A percentile compares a stretch with the other conserved stretches of the same genome.
Conservation (phyloP, 2,329 filamentous ascomycete species). For the Plectosphaerella cucumerina region DNA sequence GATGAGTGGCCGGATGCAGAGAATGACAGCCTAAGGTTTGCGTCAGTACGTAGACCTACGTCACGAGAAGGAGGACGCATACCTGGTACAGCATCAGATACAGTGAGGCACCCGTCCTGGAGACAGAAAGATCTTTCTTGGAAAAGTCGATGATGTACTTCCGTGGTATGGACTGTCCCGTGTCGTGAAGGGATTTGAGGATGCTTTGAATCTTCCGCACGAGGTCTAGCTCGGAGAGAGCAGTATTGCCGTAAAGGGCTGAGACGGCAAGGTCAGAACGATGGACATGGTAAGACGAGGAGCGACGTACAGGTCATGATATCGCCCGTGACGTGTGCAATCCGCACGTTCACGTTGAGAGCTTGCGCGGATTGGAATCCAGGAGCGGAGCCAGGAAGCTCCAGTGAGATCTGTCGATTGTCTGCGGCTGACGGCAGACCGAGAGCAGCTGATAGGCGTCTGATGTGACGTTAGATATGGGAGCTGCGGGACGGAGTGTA, state of each 20-base stretch:
- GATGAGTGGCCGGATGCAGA: constrained; percentile 21
- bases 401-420: constrained; percentile 20
- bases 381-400: constrained; percentile 17
- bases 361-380: constrained; percentile 20
- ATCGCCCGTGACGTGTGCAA: constrained; percentile 20
- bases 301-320: constrained; percentile 19
- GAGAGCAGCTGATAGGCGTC: constrained; percentile 20
- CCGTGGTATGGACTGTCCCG: constrained; percentile 18
- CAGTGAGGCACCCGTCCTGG: constrained; percentile 19
- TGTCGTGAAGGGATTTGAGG: constrained; percentile 15
- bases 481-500: too few species aligned
- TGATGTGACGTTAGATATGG: constrained; percentile 1
- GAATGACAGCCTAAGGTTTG: constrained; percentile 19
- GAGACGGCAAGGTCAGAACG: neutral
- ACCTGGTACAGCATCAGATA: constrained; percentile 22
- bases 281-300: rapidly evolving
- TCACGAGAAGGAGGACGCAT: neutral
- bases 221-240: constrained; percentile 19
- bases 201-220: constrained; percentile 18
- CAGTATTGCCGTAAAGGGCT: constrained; percentile 20
- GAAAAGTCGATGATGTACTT: constrained; percentile 17
- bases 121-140: constrained; percentile 13
- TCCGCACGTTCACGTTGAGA: constrained; percentile 20
- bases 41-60: neutral
- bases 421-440: constrained; percentile 20